Base-by-base conservation (phyloP, 192 early-diverging fungal genomes). In the Backusella sp. region DNA sequence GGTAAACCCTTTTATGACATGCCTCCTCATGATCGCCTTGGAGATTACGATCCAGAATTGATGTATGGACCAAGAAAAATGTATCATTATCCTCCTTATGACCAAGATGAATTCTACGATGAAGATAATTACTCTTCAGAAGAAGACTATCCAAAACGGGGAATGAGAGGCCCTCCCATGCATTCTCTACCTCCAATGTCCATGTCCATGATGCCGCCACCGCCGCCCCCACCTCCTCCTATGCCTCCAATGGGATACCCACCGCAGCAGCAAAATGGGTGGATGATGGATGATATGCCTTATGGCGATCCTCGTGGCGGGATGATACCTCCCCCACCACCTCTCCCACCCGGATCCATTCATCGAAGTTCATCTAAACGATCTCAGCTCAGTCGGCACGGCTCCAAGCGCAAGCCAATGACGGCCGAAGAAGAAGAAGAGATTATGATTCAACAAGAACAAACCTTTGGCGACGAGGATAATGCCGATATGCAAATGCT, bases 221-320 rank as follows among this genome's bases (percentile, higher is more conserved):
- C 68, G 0, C 68, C 66, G 1, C 66, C 66, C 1, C 66, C 68
- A 0, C 68, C 36, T 28, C 68, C 36, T 41, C 68, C 68, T 7
- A 35, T 37, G 35, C 68, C 68, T 41, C 68, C 68, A 23, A 39
- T 69, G 37, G 68, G 36, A 2, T 69, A 69, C 11, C 35, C 35
- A 12, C 68, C 53, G 6, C 56, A 62, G n/a, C 56, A 62, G 26
- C 56, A 62, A 62, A 28, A 14, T 62, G 56, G 56, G 6, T 69
- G 68, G 68, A 69, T 69, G 68, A 39, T 69, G 68, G 68, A 69
- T 26, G 56, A 62, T 62, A 62, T 62, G 23, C 68, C 68, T 35
- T 69, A 69, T 69, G 37, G 37, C 11, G 68, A 69, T 23, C 68
- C 66, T 62, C 56, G 56, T 62, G 56, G 56, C n/a, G 23, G 26